phyloP scores from a whole-genome alignment of 805 yeast genomes.

The Ogataea corticis region DNA sequence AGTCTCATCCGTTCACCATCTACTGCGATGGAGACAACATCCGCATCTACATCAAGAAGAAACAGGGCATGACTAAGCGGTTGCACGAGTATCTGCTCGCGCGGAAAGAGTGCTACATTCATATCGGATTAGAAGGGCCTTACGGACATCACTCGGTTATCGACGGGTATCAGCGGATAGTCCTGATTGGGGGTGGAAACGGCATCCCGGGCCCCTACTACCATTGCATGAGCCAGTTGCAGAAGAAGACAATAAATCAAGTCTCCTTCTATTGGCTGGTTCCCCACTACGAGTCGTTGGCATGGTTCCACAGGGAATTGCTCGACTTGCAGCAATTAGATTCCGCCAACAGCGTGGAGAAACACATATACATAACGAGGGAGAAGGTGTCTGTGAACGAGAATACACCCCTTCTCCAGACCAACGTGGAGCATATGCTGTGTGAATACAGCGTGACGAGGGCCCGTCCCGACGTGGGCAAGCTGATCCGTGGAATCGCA shows the following conservation, averaged over 20 bases:
- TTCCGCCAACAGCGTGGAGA: constrained; percentile 13
- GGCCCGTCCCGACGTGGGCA: constrained; percentile 14
- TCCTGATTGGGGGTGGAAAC: constrained; percentile 57
- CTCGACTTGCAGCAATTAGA: constrained; percentile 18
- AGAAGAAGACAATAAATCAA: constrained; percentile 21
- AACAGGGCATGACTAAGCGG: constrained; percentile 49
- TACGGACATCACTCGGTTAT: constrained; percentile 48
- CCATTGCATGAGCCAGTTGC: constrained; percentile 39
- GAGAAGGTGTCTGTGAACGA: constrained; percentile 1
- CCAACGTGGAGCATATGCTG: constrained; percentile 5
- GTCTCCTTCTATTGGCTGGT: constrained; percentile 49
- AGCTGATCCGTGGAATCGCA: constrained; percentile 8
- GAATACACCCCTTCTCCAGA: constrained; percentile 7
- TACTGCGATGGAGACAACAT: constrained; percentile 24
- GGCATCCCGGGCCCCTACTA: constrained; percentile 57
- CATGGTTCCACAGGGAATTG: constrained; percentile 49
- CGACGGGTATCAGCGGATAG: constrained; percentile 40
- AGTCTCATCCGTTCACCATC: constrained; percentile 65
- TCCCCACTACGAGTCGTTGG: constrained; percentile 38
- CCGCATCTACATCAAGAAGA: constrained; percentile 46
- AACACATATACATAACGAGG: constrained; percentile 26
- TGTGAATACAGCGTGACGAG: constrained; percentile 33
- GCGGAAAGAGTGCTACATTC: constrained; percentile 20
- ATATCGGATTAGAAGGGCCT: constrained; percentile 52
- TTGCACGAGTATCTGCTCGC: constrained; percentile 32